Evolutionary conservation across 2,329 filamentous ascomycete species (phyloP).

Genomic region (Colletotrichum sansevieriae): DNA sequence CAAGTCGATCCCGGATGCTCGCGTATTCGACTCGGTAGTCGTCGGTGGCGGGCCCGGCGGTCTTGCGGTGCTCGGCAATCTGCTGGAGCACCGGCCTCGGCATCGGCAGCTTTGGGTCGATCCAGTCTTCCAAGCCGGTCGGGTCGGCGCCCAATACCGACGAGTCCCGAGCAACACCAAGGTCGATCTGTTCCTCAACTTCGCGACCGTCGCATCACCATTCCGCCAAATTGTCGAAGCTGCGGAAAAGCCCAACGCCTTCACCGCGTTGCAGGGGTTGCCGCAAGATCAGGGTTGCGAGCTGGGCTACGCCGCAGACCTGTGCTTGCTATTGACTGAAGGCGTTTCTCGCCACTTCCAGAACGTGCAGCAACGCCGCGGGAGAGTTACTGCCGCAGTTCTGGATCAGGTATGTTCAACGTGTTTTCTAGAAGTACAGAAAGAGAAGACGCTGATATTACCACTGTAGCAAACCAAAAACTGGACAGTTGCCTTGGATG

Average conservation of each 20-base stretch:
- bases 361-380: conserved; percentile 5
- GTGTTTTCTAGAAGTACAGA: too few relatives aligned
- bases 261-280: background rate
- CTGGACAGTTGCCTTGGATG: conserved; percentile 3
- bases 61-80: background rate
- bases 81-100: conserved; percentile 7
- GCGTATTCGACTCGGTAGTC: conserved; percentile 9
- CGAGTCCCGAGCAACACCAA: conserved; percentile 13
- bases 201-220: background rate
- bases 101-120: conserved; percentile 12
- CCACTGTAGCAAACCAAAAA: background rate
- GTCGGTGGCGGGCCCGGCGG: background rate
- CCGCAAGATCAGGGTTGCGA: background rate
- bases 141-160: conserved; percentile 1
- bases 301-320: conserved; percentile 4
- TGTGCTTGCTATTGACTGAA: background rate
- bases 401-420: background rate
- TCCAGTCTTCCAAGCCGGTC: conserved; percentile 6
- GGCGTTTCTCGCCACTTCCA: conserved; percentile 8
- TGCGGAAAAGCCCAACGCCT: conserved; percentile 1
- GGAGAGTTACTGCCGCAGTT: background rate
- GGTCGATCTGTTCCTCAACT: conserved; percentile 2
- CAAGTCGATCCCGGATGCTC: conserved; percentile 8
- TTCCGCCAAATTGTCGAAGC: conserved; percentile 6
- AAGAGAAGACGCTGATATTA: too few relatives aligned